Evolutionary conservation across 1,139 yeast species (phyloP).

Genomic region (Arxiozyma telluris): DNA sequence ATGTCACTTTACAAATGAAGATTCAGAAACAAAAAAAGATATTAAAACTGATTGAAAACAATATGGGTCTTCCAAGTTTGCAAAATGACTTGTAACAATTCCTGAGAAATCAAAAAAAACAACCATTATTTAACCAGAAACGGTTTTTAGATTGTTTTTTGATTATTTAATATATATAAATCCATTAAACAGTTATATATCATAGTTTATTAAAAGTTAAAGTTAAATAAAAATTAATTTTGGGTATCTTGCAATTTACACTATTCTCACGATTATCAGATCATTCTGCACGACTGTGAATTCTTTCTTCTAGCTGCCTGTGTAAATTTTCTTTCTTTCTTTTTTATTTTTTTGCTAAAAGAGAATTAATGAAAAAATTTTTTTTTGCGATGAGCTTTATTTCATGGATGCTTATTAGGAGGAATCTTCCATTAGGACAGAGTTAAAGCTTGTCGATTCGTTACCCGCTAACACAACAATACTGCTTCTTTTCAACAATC

Average conservation of each 20-base stretch:
- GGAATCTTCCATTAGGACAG: neutral
- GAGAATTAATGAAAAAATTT: neutral
- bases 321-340: too few relatives aligned
- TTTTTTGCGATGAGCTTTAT: conserved; percentile 10
- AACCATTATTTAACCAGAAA: neutral
- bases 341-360: neutral
- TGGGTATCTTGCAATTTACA: neutral
- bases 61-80: neutral
- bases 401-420: neutral
- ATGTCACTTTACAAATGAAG: too few relatives aligned
- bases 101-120: neutral
- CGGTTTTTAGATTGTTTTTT: too few relatives aligned
- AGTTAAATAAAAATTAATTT: too few relatives aligned
- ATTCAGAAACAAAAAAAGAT: neutral
- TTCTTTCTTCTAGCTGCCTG: conserved; percentile 4
- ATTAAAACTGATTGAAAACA: neutral
- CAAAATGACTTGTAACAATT: neutral
- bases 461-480: neutral
- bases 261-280: neutral
- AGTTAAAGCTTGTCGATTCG: neutral
- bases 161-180: too few relatives aligned
- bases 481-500: neutral
- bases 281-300: conserved; percentile 7
- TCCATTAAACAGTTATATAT: too few relatives aligned
- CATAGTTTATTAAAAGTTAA: neutral